A percentile compares a stretch with the other conserved stretches of the same genome.
Conservation (phyloP, 345 rosid species). For the Populus simonii region DNA sequence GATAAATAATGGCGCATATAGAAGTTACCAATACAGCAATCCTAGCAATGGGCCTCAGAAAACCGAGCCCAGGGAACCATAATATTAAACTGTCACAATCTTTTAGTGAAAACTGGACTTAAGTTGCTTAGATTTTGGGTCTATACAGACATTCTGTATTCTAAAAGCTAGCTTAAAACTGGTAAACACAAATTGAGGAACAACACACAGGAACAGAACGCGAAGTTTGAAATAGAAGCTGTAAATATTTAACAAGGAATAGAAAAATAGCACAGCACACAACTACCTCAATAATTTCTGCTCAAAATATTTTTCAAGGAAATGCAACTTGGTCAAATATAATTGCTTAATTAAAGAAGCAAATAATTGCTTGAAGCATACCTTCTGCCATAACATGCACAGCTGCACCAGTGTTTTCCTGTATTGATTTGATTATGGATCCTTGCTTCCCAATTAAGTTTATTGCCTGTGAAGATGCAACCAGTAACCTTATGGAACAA, state of each 20-base stretch:
- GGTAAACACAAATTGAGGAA: neutral
- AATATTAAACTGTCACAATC: neutral
- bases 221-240: neutral
- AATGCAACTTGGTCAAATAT: neutral
- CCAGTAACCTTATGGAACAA: slow-evolving; percentile 66
- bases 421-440: slow-evolving; percentile 72
- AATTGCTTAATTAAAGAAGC: slow-evolving; percentile 2
- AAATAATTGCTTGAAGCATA: slow-evolving; percentile 16
- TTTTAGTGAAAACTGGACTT: neutral
- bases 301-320: neutral
- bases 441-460: slow-evolving; percentile 94
- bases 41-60: neutral
- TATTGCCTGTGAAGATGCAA: slow-evolving; percentile 81
- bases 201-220: neutral
- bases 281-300: neutral
- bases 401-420: slow-evolving; percentile 71
- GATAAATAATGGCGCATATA: neutral
- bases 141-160: neutral
- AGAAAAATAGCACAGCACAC: neutral
- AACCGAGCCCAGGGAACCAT: neutral
- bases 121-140: neutral
- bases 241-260: neutral
- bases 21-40: neutral
- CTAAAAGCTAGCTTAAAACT: neutral
- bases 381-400: slow-evolving; percentile 78